Percentiles rank a stretch among this genome's conserved stretches.
These are phyloP conservation scores for Xanthoconium stramineum DNA, from an alignment of 768 basidiomycete species.

Conservation along the genomic window DNA sequence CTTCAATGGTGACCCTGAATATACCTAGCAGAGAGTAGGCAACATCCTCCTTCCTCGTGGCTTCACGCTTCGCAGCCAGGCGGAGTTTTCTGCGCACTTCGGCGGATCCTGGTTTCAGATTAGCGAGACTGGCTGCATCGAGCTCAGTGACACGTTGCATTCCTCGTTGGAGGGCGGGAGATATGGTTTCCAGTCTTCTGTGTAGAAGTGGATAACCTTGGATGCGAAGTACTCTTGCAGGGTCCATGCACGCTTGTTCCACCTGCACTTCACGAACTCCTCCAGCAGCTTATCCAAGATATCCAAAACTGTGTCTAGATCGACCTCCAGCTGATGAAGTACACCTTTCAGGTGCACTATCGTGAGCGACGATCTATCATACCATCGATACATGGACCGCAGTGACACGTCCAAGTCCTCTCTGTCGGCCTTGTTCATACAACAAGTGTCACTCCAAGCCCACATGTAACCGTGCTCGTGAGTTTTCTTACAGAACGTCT, in stretches of 20 bases:
- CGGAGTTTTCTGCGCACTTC: slow-evolving; percentile 17
- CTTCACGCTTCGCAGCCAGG: slow-evolving; percentile 21
- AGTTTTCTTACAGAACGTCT: too few species aligned
- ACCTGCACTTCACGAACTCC: slow-evolving; percentile 11
- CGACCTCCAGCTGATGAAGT: background rate
- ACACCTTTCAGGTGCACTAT: slow-evolving; percentile 23
- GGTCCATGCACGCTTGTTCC: slow-evolving; percentile 26
- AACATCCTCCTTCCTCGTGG: too few species aligned
- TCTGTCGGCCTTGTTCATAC: too few species aligned
- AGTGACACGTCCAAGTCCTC: slow-evolving; percentile 16
- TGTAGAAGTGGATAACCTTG: too few species aligned
- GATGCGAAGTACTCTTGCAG: too few species aligned
- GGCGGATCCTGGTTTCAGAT: slow-evolving; percentile 8
- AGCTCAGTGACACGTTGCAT: slow-evolving; percentile 19
- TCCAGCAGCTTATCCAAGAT: background rate
- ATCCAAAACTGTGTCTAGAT: background rate
- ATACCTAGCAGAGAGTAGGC: too few species aligned
- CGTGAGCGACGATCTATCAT: slow-evolving; percentile 21
- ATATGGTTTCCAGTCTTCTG: too few species aligned
- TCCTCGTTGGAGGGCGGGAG: slow-evolving; percentile 5
- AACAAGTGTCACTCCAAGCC: too few species aligned
- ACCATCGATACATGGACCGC: slow-evolving; percentile 27
- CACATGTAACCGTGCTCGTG: too few species aligned
- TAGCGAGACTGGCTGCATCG: background rate
- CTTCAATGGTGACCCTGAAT: too few species aligned